Conservation (phyloP, 192 early-diverging fungal species). For the Coemansia sp. region DNA sequence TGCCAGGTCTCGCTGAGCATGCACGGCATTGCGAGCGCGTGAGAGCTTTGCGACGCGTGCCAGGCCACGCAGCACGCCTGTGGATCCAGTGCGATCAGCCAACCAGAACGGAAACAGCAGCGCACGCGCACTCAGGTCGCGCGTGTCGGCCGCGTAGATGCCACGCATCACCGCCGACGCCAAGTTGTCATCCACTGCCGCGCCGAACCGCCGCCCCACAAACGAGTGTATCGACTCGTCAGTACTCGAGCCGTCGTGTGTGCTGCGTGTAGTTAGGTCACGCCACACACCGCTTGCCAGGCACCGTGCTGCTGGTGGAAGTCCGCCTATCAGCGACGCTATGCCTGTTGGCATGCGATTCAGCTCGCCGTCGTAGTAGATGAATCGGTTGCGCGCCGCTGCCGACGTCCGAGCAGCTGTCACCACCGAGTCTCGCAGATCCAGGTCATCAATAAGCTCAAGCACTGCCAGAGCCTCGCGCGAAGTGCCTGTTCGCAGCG, state of each 20-base stretch:
- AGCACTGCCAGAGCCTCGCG: conserved; percentile 71
- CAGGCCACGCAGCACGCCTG: conserved; percentile 35
- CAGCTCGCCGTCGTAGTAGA: conserved; percentile 72
- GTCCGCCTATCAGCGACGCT: conserved; percentile 54
- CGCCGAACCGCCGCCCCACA: conserved; percentile 76
- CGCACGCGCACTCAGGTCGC: conserved; percentile 73
- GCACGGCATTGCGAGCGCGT: conserved; percentile 29
- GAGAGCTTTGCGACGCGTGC: conserved; percentile 35
- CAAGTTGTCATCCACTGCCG: conserved; percentile 74
- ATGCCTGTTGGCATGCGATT: conserved; percentile 68
- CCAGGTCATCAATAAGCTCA: conserved; percentile 75
- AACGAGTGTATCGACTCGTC: conserved; percentile 92
- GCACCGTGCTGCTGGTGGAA: conserved; percentile 62
- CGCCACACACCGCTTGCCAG: conserved; percentile 59
- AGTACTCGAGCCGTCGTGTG: conserved; percentile 4
- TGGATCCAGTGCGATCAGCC: conserved; percentile 55
- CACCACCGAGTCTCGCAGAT: conserved; percentile 63
- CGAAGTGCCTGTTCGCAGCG: conserved; percentile 71
- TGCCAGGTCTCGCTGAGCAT: conserved; percentile 22
- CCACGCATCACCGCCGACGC: conserved; percentile 91
- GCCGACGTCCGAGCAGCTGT: conserved; percentile 64
- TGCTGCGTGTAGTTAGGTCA: conserved; percentile 23
- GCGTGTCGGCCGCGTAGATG: conserved; percentile 89
- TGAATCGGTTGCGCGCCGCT: conserved; percentile 81
- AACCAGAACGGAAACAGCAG: conserved; percentile 75